Evolutionary conservation across 2,329 filamentous ascomycete genomes (phyloP), one percentile per base, ranked within the genome.

Genomic region (Botrytis porri): DNA sequence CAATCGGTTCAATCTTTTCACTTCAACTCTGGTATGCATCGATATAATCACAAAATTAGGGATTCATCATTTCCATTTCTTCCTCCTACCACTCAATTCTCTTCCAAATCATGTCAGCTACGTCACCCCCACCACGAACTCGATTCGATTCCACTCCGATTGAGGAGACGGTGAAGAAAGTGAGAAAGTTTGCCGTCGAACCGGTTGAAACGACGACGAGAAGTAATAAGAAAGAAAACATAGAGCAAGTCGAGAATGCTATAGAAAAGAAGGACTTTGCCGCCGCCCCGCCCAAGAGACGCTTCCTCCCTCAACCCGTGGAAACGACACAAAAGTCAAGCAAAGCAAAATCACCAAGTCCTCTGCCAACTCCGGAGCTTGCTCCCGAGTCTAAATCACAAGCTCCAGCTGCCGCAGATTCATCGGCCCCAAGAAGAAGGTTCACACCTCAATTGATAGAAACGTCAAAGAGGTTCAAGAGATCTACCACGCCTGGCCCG

Each of bases 361-460:
- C 77, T 51, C 70, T 57, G 54, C 87, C 87, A 54, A 88, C 86
- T 48, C 86, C 89, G 67, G 89, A 90, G 77, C 84, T 86, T 43
- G 89, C 87, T 0, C 86, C 86, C 37, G 85, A 65, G 86, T 86
- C 84, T 72, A 84, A 85, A 86, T 87, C 85, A 71, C 73, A 73
- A 70, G 74, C 75, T 48, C 59, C 75, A 79, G 79, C 74, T 75
- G 77, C 75, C 78, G 73, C 75, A 79, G 80, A 77, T 79, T 79
- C 73, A 61, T 77, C 80, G 22, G 82, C 75, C 67, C 76, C 73
- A 32, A 76, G 75, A 77, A 85, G 86, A 75, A 83, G 84, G 74
- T 97, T 97, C 81, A 87, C 90, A 43, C 94, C 94, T 20, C 91
- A 95, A 78, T 85, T 97, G 72, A 90, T 97, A 75, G 93, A 95